Evolutionary conservation across 805 yeast genomes (phyloP), one percentile per base, ranked within the genome.

Genomic region (Tetrapisispora arboricola): DNA sequence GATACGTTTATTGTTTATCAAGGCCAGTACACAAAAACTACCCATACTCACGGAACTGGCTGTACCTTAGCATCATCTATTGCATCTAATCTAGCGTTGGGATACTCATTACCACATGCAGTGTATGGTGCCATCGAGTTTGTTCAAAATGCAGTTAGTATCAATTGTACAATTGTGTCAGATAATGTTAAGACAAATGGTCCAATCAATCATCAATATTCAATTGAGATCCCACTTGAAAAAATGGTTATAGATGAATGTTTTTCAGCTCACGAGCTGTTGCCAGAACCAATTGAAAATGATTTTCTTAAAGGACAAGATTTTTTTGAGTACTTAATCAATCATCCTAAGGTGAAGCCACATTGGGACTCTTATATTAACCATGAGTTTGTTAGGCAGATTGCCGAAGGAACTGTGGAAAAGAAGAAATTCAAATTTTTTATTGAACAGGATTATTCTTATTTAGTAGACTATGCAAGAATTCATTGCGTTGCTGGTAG

Each of bases 11-110:
- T 70, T 0, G 50, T 75, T 1, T 78, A 68, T 53, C 68, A 65
- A 39, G 78, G 80, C 16, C 60, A 57, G 1, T 70, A 54, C 41
- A 54, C 70, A 3, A 51, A 63, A 6, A 66, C 86, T 0, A 58
- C 61, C 2, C 74, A 80, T 52, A 76, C 84, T 1, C 96, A 87
- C 58, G 96, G 96, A 11, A 84, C 95, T 3, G 96, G 96, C 1
- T 87, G 96, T 60, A 83, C 95, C 0, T 66, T 87, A 38, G 77
- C 94, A 0, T 78, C 94, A 0, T 71, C 94, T 0, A 80, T 87
- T 46, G 79, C 92, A 0, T 77, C 92, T 2, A 76, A 82, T 49
- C 49, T 85, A 20, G 88, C 94, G 3, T 67, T 67, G 27, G 80
- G 79, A 0, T 48, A 54, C 27, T 26, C 64, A 0, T 51, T 84